A percentile compares a stretch with the other conserved stretches of the same genome.
Evolutionary conservation across 2,329 filamentous ascomycete species (phyloP).

Genomic region (Setomelanomma holmii): DNA sequence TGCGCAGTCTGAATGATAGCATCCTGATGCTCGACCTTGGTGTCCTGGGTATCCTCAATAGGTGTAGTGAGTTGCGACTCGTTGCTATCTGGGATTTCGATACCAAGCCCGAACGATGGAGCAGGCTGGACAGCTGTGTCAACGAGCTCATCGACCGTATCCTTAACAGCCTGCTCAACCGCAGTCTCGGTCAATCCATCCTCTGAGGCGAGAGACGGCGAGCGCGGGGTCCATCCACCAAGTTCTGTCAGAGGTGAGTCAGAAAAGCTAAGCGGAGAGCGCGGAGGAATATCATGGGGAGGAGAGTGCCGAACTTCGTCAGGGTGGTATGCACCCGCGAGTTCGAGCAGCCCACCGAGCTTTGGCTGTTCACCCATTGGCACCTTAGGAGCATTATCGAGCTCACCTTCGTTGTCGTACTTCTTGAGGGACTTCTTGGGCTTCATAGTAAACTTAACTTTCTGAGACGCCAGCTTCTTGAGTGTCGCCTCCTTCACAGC

Average conservation of each 20-base stretch:
- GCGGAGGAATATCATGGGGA: neutral
- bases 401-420: neutral
- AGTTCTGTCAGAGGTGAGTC: neutral
- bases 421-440: neutral
- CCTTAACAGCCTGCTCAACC: neutral
- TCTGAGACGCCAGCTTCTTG: neutral
- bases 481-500: neutral
- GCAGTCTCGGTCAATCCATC: neutral
- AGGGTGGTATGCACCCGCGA: conserved; percentile 3
- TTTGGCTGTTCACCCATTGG: conserved; percentile 1
- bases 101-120: neutral
- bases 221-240: neutral
- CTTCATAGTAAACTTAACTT: neutral
- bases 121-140: neutral
- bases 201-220: neutral
- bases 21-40: too few species aligned
- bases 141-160: neutral
- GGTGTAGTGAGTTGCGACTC: too few species aligned
- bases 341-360: conserved; percentile 1
- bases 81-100: too few species aligned
- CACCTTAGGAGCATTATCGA: neutral
- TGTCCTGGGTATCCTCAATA: too few species aligned
- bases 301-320: neutral
- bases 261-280: neutral
- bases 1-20: neutral